Percentiles rank a stretch among this genome's conserved stretches.
phyloP scores from a whole-genome alignment of 2,329 filamentous ascomycete species.

The Madurella fahalii region DNA sequence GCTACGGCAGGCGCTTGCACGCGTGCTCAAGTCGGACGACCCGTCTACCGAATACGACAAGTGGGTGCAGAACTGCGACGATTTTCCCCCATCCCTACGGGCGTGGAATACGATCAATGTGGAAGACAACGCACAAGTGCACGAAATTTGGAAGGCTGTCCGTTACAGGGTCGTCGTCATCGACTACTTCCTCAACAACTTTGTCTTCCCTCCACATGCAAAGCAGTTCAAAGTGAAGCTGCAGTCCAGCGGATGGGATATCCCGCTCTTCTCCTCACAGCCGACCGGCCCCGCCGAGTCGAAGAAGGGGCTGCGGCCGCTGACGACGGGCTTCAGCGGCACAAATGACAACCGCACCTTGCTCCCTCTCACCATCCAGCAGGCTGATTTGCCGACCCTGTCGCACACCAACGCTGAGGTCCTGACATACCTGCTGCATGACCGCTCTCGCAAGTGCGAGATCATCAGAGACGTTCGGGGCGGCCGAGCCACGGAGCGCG shows the following conservation, averaged over 20 bases:
- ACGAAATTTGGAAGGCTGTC: constrained; percentile 47
- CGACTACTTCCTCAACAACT: constrained; percentile 59
- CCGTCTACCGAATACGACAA: constrained; percentile 53
- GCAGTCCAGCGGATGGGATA: constrained; percentile 64
- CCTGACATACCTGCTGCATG: constrained; percentile 53
- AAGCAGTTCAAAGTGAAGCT: constrained; percentile 63
- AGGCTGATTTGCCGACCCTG: constrained; percentile 55
- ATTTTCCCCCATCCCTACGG: constrained; percentile 44
- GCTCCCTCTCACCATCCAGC: constrained; percentile 58
- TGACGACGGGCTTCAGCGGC: constrained; percentile 67
- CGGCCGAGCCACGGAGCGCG: constrained; percentile 41
- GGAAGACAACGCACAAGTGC: constrained; percentile 50
- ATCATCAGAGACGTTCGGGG: constrained; percentile 33
- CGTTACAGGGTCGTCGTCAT: constrained; percentile 48
- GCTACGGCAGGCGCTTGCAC: constrained; percentile 46
- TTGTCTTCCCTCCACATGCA: constrained; percentile 62
- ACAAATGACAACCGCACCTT: constrained; percentile 63
- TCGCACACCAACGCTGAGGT: constrained; percentile 62
- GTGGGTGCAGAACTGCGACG: constrained; percentile 39
- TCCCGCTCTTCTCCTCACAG: constrained; percentile 43
- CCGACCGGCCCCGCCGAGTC: constrained; percentile 4
- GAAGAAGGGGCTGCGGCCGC: constrained; percentile 19
- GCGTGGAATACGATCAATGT: constrained; percentile 57
- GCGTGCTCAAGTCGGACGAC: constrained; percentile 53
- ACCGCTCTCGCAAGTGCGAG: constrained; percentile 49